Percentiles rank a stretch among this genome's conserved stretches.
Evolutionary conservation across 2,329 filamentous ascomycete species (phyloP).

Genomic region (Graphiopsis chlorocephala): DNA sequence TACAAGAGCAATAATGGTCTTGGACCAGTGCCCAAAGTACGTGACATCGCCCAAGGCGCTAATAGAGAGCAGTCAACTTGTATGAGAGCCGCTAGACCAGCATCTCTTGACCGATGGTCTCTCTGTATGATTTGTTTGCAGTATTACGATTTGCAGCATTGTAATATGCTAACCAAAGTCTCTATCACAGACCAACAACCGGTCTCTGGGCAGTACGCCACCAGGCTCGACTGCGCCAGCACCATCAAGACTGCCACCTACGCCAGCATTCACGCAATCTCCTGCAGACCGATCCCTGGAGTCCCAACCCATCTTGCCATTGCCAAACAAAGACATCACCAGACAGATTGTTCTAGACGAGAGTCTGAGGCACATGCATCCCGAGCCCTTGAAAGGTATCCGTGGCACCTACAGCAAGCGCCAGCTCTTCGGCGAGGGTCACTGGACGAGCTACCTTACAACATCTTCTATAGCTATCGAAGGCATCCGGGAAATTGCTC

Average conservation of each 20-base stretch:
- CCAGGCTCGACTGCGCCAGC: neutral
- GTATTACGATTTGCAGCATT: neutral
- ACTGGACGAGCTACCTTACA: constrained; percentile 11
- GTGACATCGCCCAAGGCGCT: neutral
- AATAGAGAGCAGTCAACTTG: neutral
- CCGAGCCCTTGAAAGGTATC: constrained; percentile 3
- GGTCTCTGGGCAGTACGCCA: neutral
- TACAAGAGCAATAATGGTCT: constrained; percentile 6
- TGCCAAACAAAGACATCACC: neutral
- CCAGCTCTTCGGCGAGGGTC: constrained; percentile 8
- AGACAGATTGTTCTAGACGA: neutral
- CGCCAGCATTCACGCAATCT: constrained; percentile 9
- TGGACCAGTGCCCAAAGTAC: neutral
- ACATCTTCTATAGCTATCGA: constrained; percentile 10
- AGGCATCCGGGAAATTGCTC: constrained; percentile 6
- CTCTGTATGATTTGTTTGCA: neutral
- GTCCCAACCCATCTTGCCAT: neutral
- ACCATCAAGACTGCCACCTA: constrained; percentile 1
- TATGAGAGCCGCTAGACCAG: neutral
- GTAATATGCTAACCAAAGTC: neutral
- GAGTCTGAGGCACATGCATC: neutral
- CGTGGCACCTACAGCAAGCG: constrained; percentile 2
- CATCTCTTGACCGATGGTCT: neutral
- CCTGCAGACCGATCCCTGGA: neutral
- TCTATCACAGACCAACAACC: neutral